These are phyloP conservation scores for Aspergillus eucalypticola DNA, from an alignment of 2,329 filamentous ascomycete genomes.

Conservation along the genomic window DNA sequence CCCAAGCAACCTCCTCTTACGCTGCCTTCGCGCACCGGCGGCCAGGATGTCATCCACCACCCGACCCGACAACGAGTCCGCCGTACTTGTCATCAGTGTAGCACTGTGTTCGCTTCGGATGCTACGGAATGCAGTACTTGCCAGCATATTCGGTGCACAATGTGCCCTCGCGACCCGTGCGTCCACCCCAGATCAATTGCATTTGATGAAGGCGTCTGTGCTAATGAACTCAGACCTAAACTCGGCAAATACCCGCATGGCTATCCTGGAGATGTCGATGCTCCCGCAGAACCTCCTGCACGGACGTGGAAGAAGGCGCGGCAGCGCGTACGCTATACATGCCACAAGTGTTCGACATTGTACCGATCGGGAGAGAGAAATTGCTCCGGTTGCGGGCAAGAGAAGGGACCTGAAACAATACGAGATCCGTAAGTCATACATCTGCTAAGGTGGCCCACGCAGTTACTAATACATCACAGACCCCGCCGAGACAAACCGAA, in stretches of 20 bases:
- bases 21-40: slow-evolving; percentile 65
- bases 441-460: background rate
- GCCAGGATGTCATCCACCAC: slow-evolving; percentile 71
- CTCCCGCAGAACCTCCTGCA: slow-evolving; percentile 33
- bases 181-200: slow-evolving; percentile 38
- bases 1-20: slow-evolving; percentile 35
- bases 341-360: slow-evolving; percentile 40
- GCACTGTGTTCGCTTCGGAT: slow-evolving; percentile 59
- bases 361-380: slow-evolving; percentile 35
- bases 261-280: slow-evolving; percentile 47
- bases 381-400: slow-evolving; percentile 44
- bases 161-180: slow-evolving; percentile 78
- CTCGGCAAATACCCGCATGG: slow-evolving; percentile 47
- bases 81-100: slow-evolving; percentile 74
- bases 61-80: slow-evolving; percentile 71
- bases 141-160: slow-evolving; percentile 72
- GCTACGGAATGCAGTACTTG: slow-evolving; percentile 68
- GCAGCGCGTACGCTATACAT: slow-evolving; percentile 43
- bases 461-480: slow-evolving; percentile 26
- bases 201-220: background rate
- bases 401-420: slow-evolving; percentile 43
- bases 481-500: slow-evolving; percentile 44
- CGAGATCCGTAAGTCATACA: slow-evolving; percentile 42
- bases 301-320: slow-evolving; percentile 42
- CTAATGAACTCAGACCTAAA: slow-evolving; percentile 35